Percentiles rank a stretch among this genome's conserved stretches.
These are phyloP conservation scores for Fusarium burgessii DNA, from an alignment of 2,329 filamentous ascomycete genomes.

Conservation along the genomic window DNA sequence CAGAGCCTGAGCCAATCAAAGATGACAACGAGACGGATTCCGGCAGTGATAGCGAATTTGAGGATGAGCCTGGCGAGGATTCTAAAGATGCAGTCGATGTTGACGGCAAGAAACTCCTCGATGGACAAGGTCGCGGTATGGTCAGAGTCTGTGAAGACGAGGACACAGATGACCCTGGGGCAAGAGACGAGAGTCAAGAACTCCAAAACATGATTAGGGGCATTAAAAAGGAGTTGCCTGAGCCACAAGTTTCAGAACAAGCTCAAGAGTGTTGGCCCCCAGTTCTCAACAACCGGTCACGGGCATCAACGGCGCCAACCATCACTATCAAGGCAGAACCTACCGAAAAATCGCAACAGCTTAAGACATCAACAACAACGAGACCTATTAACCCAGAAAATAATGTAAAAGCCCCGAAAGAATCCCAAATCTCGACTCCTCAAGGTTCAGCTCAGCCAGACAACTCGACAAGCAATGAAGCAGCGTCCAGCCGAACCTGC, in stretches of 20 bases:
- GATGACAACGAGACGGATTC: constrained; percentile 55
- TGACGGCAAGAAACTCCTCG: constrained; percentile 73
- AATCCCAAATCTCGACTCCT: neutral
- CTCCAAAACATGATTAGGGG: constrained; percentile 60
- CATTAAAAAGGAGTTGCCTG: constrained; percentile 41
- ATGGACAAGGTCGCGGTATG: constrained; percentile 74
- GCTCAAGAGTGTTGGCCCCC: neutral
- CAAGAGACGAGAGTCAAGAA: constrained; percentile 70
- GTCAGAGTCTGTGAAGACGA: constrained; percentile 82
- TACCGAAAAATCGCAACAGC: neutral
- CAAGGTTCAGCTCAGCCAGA: neutral
- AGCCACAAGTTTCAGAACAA: neutral
- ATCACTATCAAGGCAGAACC: constrained; percentile 31
- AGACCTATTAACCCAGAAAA: neutral
- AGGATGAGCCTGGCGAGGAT: constrained; percentile 58
- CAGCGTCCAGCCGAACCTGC: constrained; percentile 55
- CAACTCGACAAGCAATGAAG: neutral
- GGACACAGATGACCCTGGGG: constrained; percentile 60
- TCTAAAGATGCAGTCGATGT: constrained; percentile 70
- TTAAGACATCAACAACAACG: neutral
- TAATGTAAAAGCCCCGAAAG: neutral
- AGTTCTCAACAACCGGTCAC: neutral
- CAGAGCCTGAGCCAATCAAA: constrained; percentile 54
- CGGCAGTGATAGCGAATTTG: constrained; percentile 62
- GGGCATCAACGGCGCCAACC: neutral